Evolutionary conservation across 805 yeast genomes (phyloP).

Genomic region (Candida ovalis): DNA sequence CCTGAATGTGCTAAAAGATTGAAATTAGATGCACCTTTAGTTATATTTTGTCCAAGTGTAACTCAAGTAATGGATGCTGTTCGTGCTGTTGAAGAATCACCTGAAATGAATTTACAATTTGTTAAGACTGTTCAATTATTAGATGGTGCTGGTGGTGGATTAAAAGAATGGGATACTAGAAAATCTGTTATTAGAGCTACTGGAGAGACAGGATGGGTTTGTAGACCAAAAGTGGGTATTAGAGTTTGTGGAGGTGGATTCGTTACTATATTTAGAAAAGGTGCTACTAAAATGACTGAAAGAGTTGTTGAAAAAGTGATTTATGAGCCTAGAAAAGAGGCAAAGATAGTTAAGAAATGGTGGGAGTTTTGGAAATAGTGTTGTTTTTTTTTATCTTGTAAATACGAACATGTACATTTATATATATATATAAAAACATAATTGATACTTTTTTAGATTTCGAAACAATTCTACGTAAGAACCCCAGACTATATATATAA

Average conservation of each 20-base stretch:
- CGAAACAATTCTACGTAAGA: neutral
- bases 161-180: conserved; percentile 50
- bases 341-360: neutral
- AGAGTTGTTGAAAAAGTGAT: neutral
- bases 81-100: conserved; percentile 27
- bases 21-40: conserved; percentile 39
- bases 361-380: conserved; percentile 1
- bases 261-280: conserved; percentile 39
- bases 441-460: neutral
- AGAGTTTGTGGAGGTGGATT: conserved; percentile 50
- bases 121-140: conserved; percentile 38
- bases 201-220: conserved; percentile 39
- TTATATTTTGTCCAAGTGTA: conserved; percentile 46
- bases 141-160: conserved; percentile 49
- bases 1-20: conserved; percentile 31
- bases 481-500: neutral
- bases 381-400: neutral
- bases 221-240: conserved; percentile 48
- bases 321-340: neutral
- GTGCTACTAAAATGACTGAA: conserved; percentile 9
- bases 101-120: conserved; percentile 33
- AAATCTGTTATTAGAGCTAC: conserved; percentile 36
- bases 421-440: neutral
- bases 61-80: conserved; percentile 43
- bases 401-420: neutral